Conservation (phyloP, 2,329 filamentous ascomycete genomes). For the Aspergillus sp. region DNA sequence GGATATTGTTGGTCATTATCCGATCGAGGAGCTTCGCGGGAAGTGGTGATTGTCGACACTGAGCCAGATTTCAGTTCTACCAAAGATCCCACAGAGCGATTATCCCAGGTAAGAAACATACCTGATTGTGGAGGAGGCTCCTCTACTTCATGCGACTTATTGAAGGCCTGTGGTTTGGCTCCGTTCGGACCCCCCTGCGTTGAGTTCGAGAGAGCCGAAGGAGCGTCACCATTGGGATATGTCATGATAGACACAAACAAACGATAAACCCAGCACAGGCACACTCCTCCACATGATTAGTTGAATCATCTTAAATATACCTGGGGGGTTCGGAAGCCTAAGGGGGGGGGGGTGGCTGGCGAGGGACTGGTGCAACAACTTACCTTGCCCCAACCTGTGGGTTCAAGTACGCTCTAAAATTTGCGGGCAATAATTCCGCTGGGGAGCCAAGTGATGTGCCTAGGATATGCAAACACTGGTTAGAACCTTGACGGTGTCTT, state of each 20-base stretch:
- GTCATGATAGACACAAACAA: slow-evolving; percentile 9
- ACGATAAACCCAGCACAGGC: not conserved
- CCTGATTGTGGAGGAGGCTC: slow-evolving; percentile 9
- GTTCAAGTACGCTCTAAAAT: not conserved
- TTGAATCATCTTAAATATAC: not conserved
- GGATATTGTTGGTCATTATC: slow-evolving; percentile 24
- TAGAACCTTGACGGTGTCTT: not conserved
- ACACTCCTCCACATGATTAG: not conserved
- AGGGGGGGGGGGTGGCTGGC: too few species aligned
- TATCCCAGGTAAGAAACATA: slow-evolving; percentile 9
- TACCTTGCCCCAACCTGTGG: slow-evolving; percentile 9
- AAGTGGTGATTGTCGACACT: slow-evolving; percentile 12
- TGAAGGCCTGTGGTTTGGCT: slow-evolving; percentile 1
- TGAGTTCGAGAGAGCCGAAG: slow-evolving; percentile 10
- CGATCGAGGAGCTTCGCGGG: slow-evolving; percentile 13
- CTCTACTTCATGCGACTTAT: slow-evolving; percentile 1
- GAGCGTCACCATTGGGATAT: slow-evolving; percentile 16
- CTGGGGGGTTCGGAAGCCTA: not conserved
- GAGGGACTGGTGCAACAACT: not conserved
- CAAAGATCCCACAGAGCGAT: not conserved
- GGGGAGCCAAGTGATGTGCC: not conserved
- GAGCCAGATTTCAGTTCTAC: slow-evolving; percentile 4
- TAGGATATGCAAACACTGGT: not conserved
- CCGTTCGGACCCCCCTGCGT: slow-evolving; percentile 1
- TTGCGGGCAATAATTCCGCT: not conserved